These are phyloP conservation scores for Avena atlantica DNA, from an alignment of 176 grass and related monocot species.

Conservation along the genomic window DNA sequence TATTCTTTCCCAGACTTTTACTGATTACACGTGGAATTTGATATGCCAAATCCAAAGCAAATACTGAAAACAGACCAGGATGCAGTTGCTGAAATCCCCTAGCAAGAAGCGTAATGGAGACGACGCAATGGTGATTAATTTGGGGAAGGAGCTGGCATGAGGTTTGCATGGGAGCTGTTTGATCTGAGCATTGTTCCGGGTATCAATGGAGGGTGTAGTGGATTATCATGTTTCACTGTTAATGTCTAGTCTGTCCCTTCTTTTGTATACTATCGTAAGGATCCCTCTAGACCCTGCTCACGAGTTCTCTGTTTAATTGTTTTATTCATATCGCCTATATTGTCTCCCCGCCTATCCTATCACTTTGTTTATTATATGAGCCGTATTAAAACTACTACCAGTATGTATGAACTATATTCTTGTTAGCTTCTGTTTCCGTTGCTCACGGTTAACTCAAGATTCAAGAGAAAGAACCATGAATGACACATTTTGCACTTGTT, in stretches of 20 bases:
- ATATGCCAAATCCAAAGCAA: not conserved
- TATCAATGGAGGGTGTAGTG: not conserved
- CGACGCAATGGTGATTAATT: not conserved
- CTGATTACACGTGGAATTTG: not conserved
- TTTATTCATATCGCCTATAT: too few species aligned
- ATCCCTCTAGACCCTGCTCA: too few species aligned
- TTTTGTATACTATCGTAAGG: too few species aligned
- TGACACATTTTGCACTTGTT: too few species aligned
- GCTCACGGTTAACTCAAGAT: too few species aligned
- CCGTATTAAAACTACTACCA: too few species aligned
- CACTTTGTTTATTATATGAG: too few species aligned
- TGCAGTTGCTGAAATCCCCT: not conserved
- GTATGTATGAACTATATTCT: too few species aligned
- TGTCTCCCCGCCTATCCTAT: too few species aligned
- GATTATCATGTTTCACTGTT: not conserved
- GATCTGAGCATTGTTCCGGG: not conserved
- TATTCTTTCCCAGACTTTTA: conserved; percentile 5
- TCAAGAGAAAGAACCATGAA: too few species aligned
- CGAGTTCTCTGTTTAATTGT: too few species aligned
- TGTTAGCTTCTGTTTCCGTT: too few species aligned
- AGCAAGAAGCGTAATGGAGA: not conserved
- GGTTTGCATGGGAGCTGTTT: not conserved
- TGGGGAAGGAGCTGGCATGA: not conserved
- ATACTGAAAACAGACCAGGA: not conserved
- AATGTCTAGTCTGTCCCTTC: not conserved